Evolutionary conservation across 2,329 filamentous ascomycete genomes (phyloP).

Genomic region (Aspergillus sp.): DNA sequence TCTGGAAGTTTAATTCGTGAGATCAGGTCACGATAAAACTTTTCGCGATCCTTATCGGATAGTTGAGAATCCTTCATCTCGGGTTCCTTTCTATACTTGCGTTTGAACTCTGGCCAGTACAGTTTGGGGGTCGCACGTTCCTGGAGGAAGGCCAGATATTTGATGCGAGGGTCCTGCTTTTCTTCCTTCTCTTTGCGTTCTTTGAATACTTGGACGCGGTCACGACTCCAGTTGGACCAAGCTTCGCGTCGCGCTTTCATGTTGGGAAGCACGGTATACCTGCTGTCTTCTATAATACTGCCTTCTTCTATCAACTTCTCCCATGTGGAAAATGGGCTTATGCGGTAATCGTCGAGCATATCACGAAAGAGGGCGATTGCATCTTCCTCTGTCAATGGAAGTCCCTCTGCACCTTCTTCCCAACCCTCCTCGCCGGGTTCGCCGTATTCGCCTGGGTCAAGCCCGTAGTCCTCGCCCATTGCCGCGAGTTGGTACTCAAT

Average conservation of each 20-base stretch:
- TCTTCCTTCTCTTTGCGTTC: slow-evolving; percentile 69
- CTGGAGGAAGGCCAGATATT: slow-evolving; percentile 77
- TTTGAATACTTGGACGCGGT: slow-evolving; percentile 68
- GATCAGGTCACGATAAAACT: slow-evolving; percentile 45
- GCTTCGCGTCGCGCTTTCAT: slow-evolving; percentile 77
- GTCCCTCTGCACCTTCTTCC: slow-evolving; percentile 67
- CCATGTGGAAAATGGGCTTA: slow-evolving; percentile 89
- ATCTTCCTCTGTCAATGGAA: slow-evolving; percentile 70
- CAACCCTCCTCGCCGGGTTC: slow-evolving; percentile 53
- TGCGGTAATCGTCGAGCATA: slow-evolving; percentile 72
- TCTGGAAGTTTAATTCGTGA: slow-evolving; percentile 43
- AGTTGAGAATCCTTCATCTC: slow-evolving; percentile 57
- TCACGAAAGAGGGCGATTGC: slow-evolving; percentile 76
- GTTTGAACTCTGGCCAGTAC: slow-evolving; percentile 95
- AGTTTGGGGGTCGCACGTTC: slow-evolving; percentile 81
- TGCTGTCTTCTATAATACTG: slow-evolving; percentile 73
- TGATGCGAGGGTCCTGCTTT: slow-evolving; percentile 76
- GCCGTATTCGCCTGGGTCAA: slow-evolving; percentile 73
- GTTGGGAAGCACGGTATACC: slow-evolving; percentile 78
- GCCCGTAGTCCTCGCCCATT: slow-evolving; percentile 80
- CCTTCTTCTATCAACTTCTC: slow-evolving; percentile 82
- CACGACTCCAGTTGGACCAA: slow-evolving; percentile 78
- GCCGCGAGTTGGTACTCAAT: slow-evolving; percentile 87
- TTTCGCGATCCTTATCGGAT: slow-evolving; percentile 46
- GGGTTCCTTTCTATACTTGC: slow-evolving; percentile 78